Evolutionary conservation across 225 moss, liverwort and hornwort species (phyloP), one percentile per base, ranked within the genome.

Genomic region (Climacium dendroides): DNA sequence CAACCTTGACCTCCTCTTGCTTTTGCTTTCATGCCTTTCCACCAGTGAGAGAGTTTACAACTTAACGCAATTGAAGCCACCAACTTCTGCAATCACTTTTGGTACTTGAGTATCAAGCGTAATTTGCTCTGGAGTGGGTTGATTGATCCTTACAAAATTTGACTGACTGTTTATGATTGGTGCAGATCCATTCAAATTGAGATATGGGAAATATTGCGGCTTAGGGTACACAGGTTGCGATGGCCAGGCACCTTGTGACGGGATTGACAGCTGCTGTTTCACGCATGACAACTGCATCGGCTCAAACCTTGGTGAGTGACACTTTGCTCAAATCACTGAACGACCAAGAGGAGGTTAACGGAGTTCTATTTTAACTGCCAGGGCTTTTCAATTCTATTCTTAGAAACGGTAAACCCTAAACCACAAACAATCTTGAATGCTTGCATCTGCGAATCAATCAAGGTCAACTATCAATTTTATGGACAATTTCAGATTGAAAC

Each of bases 151-250:
- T 63, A 19, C 26, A 80, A 34, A 80, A 55, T 7, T 34, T n/a
- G n/a, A n/a, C n/a, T 66, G 74, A 8, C 63, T 53, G 52, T 18
- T 15, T 18, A 4, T 13, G 26, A 57, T 53, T 58, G 47, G 19
- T 85, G 87, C 90, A 94, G 94, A 91, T 60, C 92, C 92, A 52
- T 22, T 88, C 63, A 9, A 11, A 6, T 32, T 94, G 86, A 86
- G 61, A 47, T 94, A 93, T 69, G 94, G 94, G 34, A 94, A 93
- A 47, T 94, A 91, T n/a, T 94, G 94, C 74, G 94, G 94, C 19
- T 10, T 94, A 59, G 94, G 93, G 28, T 94, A 93, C 83, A 86
- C 93, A 8, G 94, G 93, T 24, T 94, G 94, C 72, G 28, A 20
- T 41, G 92, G 91, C 47, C 61, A 82, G 30, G 8, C 12, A n/a